phyloP scores from a whole-genome alignment of 2,329 filamentous ascomycete genomes.

The Scedosporium minutisporum region DNA sequence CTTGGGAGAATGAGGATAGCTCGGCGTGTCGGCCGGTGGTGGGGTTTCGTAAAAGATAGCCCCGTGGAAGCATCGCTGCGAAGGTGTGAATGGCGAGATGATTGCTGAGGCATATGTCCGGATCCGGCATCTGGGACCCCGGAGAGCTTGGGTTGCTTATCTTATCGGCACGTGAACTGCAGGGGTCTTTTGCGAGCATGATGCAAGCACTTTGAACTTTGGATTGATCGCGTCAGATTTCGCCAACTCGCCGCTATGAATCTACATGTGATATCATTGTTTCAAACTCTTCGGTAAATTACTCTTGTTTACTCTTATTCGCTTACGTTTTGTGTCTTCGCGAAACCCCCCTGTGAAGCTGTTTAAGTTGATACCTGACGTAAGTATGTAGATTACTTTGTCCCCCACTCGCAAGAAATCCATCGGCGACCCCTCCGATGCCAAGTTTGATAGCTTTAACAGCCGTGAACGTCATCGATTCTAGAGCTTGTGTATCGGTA shows the following conservation, averaged over 20 bases:
- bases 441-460: background rate
- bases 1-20: background rate
- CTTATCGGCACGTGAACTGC: constrained; percentile 6
- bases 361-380: too few relatives aligned
- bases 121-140: background rate
- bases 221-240: background rate
- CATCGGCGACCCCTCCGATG: background rate
- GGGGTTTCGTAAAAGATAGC: background rate
- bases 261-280: background rate
- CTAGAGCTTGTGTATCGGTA: background rate
- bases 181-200: background rate
- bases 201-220: background rate
- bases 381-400: background rate
- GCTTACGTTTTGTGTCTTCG: background rate
- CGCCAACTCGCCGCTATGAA: background rate
- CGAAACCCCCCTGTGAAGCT: too few relatives aligned
- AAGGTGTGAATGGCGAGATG: background rate
- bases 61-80: constrained; percentile 2
- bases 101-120: background rate
- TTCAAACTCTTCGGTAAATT: background rate
- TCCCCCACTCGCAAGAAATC: background rate
- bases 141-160: constrained; percentile 1
- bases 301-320: background rate
- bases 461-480: background rate
- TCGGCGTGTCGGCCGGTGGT: background rate